Percentiles rank a stretch among this genome's conserved stretches.
Conservation (phyloP, 2,329 filamentous ascomycete genomes). For the Penicillium digitatum region DNA sequence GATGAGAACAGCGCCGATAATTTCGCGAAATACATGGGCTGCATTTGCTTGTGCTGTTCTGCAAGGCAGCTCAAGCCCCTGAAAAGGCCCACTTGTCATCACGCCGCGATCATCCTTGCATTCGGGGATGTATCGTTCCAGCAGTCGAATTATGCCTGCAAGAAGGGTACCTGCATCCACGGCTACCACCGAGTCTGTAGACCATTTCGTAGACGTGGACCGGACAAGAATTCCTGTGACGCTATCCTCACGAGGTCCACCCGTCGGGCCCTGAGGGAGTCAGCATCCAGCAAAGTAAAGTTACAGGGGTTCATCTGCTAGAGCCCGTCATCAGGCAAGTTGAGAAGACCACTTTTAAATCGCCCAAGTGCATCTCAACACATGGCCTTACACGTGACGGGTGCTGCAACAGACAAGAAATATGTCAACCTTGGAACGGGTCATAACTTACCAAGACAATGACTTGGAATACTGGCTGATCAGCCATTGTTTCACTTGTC, state of each 20-base stretch:
- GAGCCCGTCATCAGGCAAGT: conserved; percentile 10
- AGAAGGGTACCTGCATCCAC: conserved; percentile 92
- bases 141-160: conserved; percentile 73
- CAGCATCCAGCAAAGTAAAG: conserved; percentile 21
- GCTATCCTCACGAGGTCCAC: conserved; percentile 85
- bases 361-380: neutral
- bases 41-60: conserved; percentile 71
- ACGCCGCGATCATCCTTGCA: conserved; percentile 26
- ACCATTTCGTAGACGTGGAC: conserved; percentile 73
- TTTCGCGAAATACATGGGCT: conserved; percentile 68
- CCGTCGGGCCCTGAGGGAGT: conserved; percentile 69
- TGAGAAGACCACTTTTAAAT: neutral
- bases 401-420: neutral
- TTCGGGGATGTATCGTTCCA: conserved; percentile 49
- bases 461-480: conserved; percentile 60
- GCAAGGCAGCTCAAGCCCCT: conserved; percentile 68
- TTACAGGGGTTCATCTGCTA: conserved; percentile 13
- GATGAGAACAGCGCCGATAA: conserved; percentile 85
- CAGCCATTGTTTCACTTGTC: conserved; percentile 16
- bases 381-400: conserved; percentile 5
- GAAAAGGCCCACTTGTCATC: conserved; percentile 66
- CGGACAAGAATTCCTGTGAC: conserved; percentile 86
- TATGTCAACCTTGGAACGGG: conserved; percentile 8
- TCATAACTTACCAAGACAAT: conserved; percentile 64
- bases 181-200: conserved; percentile 76